phyloP scores from a whole-genome alignment of 176 grass and related monocot species.

The Thinopyrum elongatum region DNA sequence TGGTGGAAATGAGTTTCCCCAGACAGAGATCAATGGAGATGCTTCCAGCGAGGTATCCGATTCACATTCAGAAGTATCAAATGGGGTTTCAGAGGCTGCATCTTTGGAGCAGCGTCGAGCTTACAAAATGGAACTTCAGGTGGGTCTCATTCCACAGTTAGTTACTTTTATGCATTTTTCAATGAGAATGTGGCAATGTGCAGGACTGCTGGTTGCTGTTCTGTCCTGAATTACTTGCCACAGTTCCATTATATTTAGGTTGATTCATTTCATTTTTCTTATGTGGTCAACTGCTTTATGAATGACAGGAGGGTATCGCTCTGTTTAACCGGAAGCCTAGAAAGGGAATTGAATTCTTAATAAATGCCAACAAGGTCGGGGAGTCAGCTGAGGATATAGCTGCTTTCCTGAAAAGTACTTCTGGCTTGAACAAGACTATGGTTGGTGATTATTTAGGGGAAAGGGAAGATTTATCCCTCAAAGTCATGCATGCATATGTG shows the following conservation, averaged over 20 bases:
- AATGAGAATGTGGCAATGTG: constrained; percentile 13
- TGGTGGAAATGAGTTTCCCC: constrained; percentile 54
- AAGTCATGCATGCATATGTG: constrained; percentile 99
- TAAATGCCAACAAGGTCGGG: constrained; percentile 88
- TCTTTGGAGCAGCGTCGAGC: constrained; percentile 92
- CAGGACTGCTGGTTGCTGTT: not conserved
- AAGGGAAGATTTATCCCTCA: constrained; percentile 89
- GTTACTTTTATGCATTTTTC: constrained; percentile 40
- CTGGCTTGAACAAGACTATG: constrained; percentile 96
- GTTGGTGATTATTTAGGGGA: constrained; percentile 97
- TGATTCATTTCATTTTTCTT: constrained; percentile 28
- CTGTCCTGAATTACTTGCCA: constrained; percentile 9
- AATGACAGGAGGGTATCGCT: constrained; percentile 90
- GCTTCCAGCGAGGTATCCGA: constrained; percentile 77
- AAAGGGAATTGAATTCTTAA: constrained; percentile 95
- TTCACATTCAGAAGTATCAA: constrained; percentile 74
- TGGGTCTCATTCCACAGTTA: constrained; percentile 27
- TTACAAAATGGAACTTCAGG: constrained; percentile 99
- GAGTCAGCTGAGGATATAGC: constrained; percentile 86
- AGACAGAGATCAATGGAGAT: constrained; percentile 55
- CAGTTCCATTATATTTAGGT: constrained; percentile 10
- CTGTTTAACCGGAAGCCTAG: constrained; percentile 96
- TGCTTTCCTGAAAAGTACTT: constrained; percentile 79
- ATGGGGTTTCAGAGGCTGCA: constrained; percentile 68
- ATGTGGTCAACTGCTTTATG: constrained; percentile 35